These are phyloP conservation scores for Anaeromyces robustus DNA, from an alignment of 192 early-diverging fungal genomes.

Conservation along the genomic window DNA sequence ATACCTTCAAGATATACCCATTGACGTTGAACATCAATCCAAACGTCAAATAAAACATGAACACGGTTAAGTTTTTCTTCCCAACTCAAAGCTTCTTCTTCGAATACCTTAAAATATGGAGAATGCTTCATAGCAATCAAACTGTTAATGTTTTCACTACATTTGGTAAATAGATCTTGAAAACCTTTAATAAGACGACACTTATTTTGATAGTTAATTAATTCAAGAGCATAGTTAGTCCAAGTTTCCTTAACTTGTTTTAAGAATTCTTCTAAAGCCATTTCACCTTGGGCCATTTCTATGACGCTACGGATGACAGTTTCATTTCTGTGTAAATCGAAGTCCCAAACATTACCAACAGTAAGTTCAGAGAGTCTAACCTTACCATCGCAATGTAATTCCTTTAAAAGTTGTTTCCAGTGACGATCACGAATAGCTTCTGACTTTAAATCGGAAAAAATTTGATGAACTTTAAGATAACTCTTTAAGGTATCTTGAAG, in stretches of 20 bases:
- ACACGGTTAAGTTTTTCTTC: conserved; percentile 95
- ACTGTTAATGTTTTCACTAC: conserved; percentile 86
- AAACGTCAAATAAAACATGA: conserved; percentile 93
- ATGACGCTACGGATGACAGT: conserved; percentile 72
- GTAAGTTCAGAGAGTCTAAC: conserved; percentile 68
- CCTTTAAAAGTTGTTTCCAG: conserved; percentile 88
- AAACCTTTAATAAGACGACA: conserved; percentile 91
- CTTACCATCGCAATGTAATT: conserved; percentile 48
- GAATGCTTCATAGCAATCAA: conserved; percentile 94
- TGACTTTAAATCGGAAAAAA: conserved; percentile 81
- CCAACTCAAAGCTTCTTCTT: conserved; percentile 87
- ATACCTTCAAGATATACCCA: conserved; percentile 99
- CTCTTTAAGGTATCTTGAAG: conserved; percentile 70
- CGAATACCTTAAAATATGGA: conserved; percentile 95
- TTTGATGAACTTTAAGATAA: conserved; percentile 62
- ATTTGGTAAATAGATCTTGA: conserved; percentile 96
- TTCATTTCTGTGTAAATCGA: conserved; percentile 79
- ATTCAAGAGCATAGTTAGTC: conserved; percentile 80
- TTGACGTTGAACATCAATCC: conserved; percentile 99
- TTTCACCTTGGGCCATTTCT: conserved; percentile 90
- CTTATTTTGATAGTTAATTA: conserved; percentile 95
- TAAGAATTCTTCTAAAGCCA: conserved; percentile 98
- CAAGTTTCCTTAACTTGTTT: conserved; percentile 81
- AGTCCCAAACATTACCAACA: conserved; percentile 87
- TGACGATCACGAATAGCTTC: conserved; percentile 93